These are phyloP conservation scores for Solanum rostratum DNA, from an alignment of 257 asterid genomes.

Conservation along the genomic window DNA sequence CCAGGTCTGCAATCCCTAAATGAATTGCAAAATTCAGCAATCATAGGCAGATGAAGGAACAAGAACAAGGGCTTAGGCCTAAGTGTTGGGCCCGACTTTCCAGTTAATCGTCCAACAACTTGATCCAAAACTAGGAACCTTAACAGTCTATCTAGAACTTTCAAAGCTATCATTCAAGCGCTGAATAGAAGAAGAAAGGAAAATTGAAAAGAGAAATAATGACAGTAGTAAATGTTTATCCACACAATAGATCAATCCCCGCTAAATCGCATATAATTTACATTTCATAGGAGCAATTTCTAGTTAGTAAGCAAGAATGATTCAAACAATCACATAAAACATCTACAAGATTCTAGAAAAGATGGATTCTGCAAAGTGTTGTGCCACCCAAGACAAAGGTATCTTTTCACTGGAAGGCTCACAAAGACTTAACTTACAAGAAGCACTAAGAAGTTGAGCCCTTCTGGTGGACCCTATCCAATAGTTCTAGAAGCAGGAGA, in stretches of 20 bases:
- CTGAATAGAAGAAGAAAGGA: conserved; percentile 3
- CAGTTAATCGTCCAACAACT: too few relatives aligned
- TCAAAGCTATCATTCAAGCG: conserved; percentile 8
- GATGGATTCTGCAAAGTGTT: not conserved
- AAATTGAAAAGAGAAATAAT: not conserved
- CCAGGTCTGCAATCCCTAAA: too few relatives aligned
- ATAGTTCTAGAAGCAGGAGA: not conserved
- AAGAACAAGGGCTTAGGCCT: too few relatives aligned
- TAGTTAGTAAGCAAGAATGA: not conserved
- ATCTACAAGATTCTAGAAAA: not conserved
- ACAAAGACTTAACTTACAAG: not conserved
- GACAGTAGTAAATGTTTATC: not conserved
- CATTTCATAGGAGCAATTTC: not conserved
- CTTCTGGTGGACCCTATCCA: not conserved
- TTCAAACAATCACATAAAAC: not conserved
- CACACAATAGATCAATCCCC: not conserved
- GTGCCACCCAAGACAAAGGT: not conserved
- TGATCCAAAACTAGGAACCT: too few relatives aligned
- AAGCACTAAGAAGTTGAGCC: not conserved
- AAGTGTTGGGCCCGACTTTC: too few relatives aligned
- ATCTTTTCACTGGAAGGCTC: not conserved
- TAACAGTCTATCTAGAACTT: not conserved
- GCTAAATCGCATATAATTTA: not conserved
- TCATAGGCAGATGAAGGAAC: too few relatives aligned
- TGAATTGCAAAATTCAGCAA: too few relatives aligned